phyloP scores from a whole-genome alignment of 169 alveolate species.

The Perkinsus chesapeaki region DNA sequence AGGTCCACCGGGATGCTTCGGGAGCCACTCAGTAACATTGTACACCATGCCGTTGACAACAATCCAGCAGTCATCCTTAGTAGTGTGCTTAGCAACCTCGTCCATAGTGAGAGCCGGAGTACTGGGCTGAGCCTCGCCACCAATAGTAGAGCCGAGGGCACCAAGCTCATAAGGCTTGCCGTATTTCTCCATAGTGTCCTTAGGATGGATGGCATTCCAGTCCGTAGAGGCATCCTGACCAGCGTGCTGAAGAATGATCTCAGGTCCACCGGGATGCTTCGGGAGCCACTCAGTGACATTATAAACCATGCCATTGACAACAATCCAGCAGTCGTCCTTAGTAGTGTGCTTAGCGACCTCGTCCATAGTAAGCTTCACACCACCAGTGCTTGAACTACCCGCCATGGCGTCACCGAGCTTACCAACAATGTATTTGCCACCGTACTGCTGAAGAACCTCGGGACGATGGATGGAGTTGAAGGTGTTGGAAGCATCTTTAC shows the following conservation, averaged over 20 bases:
- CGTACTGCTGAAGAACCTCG: background rate
- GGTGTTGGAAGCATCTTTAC: background rate
- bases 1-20: slow-evolving; percentile 60
- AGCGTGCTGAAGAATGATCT: slow-evolving; percentile 3
- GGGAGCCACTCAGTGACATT: slow-evolving; percentile 47
- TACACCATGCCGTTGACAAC: slow-evolving; percentile 53
- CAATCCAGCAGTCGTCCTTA: slow-evolving; percentile 49
- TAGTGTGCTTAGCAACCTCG: slow-evolving; percentile 33
- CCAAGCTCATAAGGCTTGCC: background rate
- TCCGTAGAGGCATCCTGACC: slow-evolving; percentile 3
- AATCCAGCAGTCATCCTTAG: slow-evolving; percentile 49
- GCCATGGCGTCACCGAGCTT: background rate
- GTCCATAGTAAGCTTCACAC: background rate
- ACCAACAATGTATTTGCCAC: background rate
- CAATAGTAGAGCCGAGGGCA: background rate
- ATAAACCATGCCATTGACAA: slow-evolving; percentile 50
- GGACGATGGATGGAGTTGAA: background rate
- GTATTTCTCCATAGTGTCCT: background rate
- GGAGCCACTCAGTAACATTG: slow-evolving; percentile 48
- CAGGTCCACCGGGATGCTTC: slow-evolving; percentile 56
- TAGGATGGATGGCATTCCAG: background rate
- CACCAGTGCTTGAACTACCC: no score
- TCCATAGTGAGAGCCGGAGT: slow-evolving; percentile 6
- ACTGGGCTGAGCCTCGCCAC: no score
- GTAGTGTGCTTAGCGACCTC: slow-evolving; percentile 35